Base-by-base conservation (phyloP, 495 filamentous ascomycete species). In the Staphylotrichum longicolle region DNA sequence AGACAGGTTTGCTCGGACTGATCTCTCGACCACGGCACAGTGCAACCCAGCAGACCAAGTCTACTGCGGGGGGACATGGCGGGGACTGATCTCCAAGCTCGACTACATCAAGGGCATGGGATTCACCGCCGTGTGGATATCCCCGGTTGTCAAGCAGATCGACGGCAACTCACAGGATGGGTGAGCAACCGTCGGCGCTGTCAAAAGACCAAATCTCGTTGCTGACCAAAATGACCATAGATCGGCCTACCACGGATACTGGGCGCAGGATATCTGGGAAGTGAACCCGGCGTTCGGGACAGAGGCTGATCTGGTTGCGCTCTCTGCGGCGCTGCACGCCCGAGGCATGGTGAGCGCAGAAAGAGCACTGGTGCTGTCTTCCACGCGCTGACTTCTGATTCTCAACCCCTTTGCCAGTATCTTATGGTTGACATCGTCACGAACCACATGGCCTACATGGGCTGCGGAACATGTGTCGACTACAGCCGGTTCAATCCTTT, bases 91-190 rank as follows among this genome's bases (percentile, higher is more conserved):
- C 58, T 82, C 87, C 39, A 80, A 86, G 60, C 74, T 89, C 39
- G 86, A 88, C 71, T 80, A 89, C 64, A 89, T 93, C 68, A 82
- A 91, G 66, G 78, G 79, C 57, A 88, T 93, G 85, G 89, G 91
- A 14, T 93, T 93, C 64, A 88, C 87, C 44, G 88, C 89, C 30
- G 84, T 93, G 50, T 93, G 90, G 90, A 94, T 93, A 56, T 88
- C 87, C 0, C 91, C 89, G 0, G 77, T 93, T 11, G 88, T 88
- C 15, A 73, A 77, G 44, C 83, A 91, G 58, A 66, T 91, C 14
- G 69, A 78, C 4, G 74, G 76, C 3, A 71, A 77, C 10, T 83
- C 80, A 10, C 56, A 66, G 0, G 80, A 86, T 59, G 85, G 85
- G 81, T 83, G 54, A 61, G 72, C 63, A 9, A 30, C 37, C 20